Evolutionary conservation across 176 grass and related monocot genomes (phyloP).

Genomic region (Dactylis glomerata): DNA sequence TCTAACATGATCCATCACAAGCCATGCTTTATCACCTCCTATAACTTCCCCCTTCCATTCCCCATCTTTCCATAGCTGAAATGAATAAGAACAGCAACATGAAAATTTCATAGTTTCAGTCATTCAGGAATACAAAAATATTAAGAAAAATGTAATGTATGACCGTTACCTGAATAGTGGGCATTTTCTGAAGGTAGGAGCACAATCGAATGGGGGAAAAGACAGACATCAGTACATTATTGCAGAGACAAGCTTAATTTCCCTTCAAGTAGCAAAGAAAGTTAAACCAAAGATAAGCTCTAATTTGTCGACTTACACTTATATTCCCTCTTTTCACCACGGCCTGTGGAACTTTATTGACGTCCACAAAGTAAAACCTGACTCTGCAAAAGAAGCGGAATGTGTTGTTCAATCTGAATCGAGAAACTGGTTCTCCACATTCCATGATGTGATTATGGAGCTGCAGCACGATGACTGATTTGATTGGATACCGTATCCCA

Average conservation of each 20-base stretch:
- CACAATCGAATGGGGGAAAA: neutral
- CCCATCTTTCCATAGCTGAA: slow-evolving; percentile 96
- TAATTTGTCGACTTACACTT: slow-evolving; percentile 53
- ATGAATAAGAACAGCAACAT: neutral
- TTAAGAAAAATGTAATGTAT: too few species aligned
- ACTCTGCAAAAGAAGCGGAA: slow-evolving; percentile 31
- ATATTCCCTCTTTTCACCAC: slow-evolving; percentile 90
- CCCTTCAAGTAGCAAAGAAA: neutral
- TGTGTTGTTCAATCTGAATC: neutral
- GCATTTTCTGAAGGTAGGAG: slow-evolving; percentile 78
- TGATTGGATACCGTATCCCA: neutral
- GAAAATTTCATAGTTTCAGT: neutral
- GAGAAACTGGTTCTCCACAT: neutral
- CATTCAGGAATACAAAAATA: neutral
- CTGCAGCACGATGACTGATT: neutral
- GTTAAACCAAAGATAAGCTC: neutral
- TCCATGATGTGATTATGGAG: neutral
- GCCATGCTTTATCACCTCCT: slow-evolving; percentile 93
- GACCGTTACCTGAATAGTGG: slow-evolving; percentile 82
- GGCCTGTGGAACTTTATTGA: slow-evolving; percentile 81
- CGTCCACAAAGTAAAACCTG: slow-evolving; percentile 84
- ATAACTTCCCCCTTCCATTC: slow-evolving; percentile 84
- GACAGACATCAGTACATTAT: neutral
- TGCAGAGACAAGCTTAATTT: neutral
- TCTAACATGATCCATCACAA: slow-evolving; percentile 93